Conservation (phyloP, 257 asterid genomes). For the Rubia yunnanensis region DNA sequence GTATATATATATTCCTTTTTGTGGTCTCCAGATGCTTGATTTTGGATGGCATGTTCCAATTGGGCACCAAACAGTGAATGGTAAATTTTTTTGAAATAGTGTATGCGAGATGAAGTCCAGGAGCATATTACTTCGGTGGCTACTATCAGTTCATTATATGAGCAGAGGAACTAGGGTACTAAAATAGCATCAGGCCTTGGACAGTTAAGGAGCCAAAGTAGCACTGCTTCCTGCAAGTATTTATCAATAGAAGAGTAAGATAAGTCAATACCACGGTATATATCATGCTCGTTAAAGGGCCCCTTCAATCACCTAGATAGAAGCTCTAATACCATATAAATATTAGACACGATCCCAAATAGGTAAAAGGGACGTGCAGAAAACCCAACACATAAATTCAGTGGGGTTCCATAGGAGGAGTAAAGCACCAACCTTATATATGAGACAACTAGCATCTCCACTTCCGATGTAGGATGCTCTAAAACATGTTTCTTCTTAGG, state of each 20-base stretch:
- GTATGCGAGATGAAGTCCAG: constrained; percentile 77
- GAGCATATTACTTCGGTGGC: constrained; percentile 95
- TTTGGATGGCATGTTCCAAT: constrained; percentile 72
- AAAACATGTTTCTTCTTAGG: background rate
- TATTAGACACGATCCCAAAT: too few relatives aligned
- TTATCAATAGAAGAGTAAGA: background rate
- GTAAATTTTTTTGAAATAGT: constrained; percentile 63
- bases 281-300: too few relatives aligned
- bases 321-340: too few relatives aligned
- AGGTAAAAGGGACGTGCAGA: too few relatives aligned
- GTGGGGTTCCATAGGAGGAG: too few relatives aligned
- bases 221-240: constrained; percentile 56
- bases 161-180: constrained; percentile 44
- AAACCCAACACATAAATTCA: too few relatives aligned
- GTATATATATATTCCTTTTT: constrained; percentile 43
- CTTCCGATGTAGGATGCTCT: too few relatives aligned
- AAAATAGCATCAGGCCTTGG: constrained; percentile 68
- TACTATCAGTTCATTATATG: constrained; percentile 42
- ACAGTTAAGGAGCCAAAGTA: constrained; percentile 88
- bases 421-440: too few relatives aligned
- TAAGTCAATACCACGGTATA: background rate
- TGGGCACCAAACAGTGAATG: constrained; percentile 39
- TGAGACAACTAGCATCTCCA: too few relatives aligned
- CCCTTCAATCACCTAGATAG: too few relatives aligned
- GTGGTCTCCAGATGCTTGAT: constrained; percentile 61